Evolutionary conservation across 805 yeast genomes (phyloP).

Genomic region (Pichia deserticola): DNA sequence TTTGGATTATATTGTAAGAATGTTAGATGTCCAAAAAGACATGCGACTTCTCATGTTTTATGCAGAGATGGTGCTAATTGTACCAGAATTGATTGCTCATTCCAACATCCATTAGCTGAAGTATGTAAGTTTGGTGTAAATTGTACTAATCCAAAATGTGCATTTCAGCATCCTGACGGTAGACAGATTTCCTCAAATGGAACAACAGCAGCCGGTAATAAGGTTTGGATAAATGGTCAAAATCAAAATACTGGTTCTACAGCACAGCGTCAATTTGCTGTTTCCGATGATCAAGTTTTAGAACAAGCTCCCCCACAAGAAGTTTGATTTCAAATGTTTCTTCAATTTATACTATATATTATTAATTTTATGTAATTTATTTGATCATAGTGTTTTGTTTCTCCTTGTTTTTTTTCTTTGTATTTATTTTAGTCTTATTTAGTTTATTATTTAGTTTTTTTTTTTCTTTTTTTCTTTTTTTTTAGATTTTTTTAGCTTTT

Average conservation of each 20-base stretch:
- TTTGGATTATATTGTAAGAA: constrained; percentile 73
- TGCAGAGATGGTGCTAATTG: constrained; percentile 83
- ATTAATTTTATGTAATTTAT: not conserved
- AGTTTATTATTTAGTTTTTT: not conserved
- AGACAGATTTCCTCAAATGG: constrained; percentile 31
- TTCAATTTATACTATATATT: not conserved
- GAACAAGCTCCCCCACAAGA: constrained; percentile 56
- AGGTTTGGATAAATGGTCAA: constrained; percentile 27
- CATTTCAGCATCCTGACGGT: constrained; percentile 78
- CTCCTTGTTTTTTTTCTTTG: not conserved
- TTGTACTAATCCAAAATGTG: constrained; percentile 67
- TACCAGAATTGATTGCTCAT: constrained; percentile 71
- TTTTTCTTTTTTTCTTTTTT: constrained; percentile 5
- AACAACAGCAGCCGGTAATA: constrained; percentile 15
- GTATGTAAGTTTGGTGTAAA: constrained; percentile 73
- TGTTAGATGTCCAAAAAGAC: constrained; percentile 73
- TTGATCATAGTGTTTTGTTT: not conserved
- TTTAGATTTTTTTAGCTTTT: constrained; percentile 2
- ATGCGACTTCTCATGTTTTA: constrained; percentile 62
- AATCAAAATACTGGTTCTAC: constrained; percentile 29
- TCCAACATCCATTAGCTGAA: constrained; percentile 74
- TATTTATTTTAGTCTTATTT: not conserved
- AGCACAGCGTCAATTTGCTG: constrained; percentile 65
- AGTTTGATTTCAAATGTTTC: constrained; percentile 8
- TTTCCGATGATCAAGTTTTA: constrained; percentile 64